Evolutionary conservation across 805 yeast species (phyloP).

Genomic region (Blastobotrys peoriensis): DNA sequence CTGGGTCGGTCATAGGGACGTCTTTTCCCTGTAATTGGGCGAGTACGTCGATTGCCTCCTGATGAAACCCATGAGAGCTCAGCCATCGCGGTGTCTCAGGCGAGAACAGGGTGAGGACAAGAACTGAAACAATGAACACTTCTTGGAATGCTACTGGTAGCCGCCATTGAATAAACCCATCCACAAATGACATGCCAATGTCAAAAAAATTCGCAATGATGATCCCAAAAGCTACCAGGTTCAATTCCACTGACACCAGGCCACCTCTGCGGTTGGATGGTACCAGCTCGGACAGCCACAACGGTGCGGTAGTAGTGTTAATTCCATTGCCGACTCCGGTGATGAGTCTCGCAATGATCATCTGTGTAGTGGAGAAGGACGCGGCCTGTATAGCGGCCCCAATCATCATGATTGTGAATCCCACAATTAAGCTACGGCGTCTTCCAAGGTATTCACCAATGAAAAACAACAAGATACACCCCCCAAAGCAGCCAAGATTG

Average conservation of each 20-base stretch:
- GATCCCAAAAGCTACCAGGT: no score
- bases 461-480: slow-evolving; percentile 53
- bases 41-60: slow-evolving; percentile 75
- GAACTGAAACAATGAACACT: no score
- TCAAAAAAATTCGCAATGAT: no score
- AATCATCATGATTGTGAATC: slow-evolving; percentile 47
- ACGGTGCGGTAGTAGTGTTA: slow-evolving; percentile 45
- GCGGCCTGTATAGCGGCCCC: slow-evolving; percentile 8
- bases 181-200: no score
- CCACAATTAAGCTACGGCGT: slow-evolving; percentile 47
- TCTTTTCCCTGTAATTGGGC: slow-evolving; percentile 75
- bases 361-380: slow-evolving; percentile 53
- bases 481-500: slow-evolving; percentile 65
- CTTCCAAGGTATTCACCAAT: slow-evolving; percentile 56
- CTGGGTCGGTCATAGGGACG: slow-evolving; percentile 69
- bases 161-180: no score
- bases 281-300: slow-evolving; percentile 75
- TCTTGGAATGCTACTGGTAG: no score
- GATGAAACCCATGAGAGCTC: no score
- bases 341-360: slow-evolving; percentile 58
- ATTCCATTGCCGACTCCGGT: slow-evolving; percentile 26
- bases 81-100: no score
- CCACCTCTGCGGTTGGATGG: no score
- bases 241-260: no score
- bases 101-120: no score